Percentiles rank a stretch among this genome's conserved stretches.
These are phyloP conservation scores for Aureobasidium sp. DNA, from an alignment of 2,329 filamentous ascomycete species.

Conservation along the genomic window DNA sequence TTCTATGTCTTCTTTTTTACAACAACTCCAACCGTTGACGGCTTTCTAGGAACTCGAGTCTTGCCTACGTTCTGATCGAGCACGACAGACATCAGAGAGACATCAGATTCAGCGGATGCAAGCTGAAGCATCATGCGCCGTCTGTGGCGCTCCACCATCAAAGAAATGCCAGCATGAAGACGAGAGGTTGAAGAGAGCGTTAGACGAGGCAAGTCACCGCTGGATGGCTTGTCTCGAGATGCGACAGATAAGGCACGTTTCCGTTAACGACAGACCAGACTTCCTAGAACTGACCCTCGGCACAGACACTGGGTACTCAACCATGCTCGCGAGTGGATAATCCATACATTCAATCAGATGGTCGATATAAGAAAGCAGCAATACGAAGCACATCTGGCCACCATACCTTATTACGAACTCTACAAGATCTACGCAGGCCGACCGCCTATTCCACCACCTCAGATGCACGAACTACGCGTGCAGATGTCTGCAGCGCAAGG, in stretches of 20 bases:
- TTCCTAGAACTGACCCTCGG: background rate
- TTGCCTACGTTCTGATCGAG: background rate
- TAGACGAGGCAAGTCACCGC: slow-evolving; percentile 27
- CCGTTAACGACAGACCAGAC: background rate
- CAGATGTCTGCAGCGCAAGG: slow-evolving; percentile 45
- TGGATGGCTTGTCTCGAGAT: slow-evolving; percentile 23
- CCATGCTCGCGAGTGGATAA: slow-evolving; percentile 39
- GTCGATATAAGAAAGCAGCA: slow-evolving; percentile 35
- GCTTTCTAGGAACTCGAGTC: background rate
- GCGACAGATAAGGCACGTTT: slow-evolving; percentile 23
- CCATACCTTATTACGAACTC: slow-evolving; percentile 40
- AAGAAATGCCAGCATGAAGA: slow-evolving; percentile 31
- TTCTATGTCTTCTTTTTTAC: background rate
- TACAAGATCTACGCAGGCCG: slow-evolving; percentile 40
- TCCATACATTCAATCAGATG: slow-evolving; percentile 37
- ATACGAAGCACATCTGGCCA: slow-evolving; percentile 37
- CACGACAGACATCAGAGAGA: background rate
- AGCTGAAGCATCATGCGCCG: slow-evolving; percentile 30
- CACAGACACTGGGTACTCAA: slow-evolving; percentile 41
- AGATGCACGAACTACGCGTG: slow-evolving; percentile 47
- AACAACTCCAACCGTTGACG: background rate
- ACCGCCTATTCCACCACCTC: slow-evolving; percentile 37
- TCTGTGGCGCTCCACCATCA: slow-evolving; percentile 28
- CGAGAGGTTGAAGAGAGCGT: slow-evolving; percentile 26
- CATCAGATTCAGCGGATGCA: background rate